Base-by-base conservation (phyloP, 306 rosid species). In the Cyclanthera cordifolia region DNA sequence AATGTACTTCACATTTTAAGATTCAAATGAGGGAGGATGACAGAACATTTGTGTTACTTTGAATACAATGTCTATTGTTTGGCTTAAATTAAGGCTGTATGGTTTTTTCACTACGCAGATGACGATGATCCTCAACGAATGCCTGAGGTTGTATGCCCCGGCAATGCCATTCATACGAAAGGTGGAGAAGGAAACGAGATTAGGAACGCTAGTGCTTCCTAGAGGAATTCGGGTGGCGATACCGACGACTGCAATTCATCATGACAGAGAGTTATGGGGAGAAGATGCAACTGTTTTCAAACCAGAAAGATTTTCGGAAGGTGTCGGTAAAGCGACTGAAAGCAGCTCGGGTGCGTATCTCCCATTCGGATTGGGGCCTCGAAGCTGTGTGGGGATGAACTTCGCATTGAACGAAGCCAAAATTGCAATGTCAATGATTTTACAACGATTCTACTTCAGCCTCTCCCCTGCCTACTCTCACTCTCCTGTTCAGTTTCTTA, bases 231-330 rank as follows among this genome's bases (percentile, higher is more conserved):
- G 30, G 0, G 0, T 80, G 3, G 8, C 15, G 4, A 19, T 81
- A 5, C 77, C 88, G 5, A 68, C 48, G 8, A 0, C 46, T 32
- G 28, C 67, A 52, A 0, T 76, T 30, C 88, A 84, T 52, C 88
- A 78, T 53, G 74, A 78, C 0, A 0, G 0, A 2, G 71, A 63
- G n/a, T 0, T 71, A 0, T 81, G 85, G 85, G 88, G 85, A 2
- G 75, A 76, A 16, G 80, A 78, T 24, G 82, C 75, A 5, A 32
- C 72, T 1, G 73, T 51, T 52, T 84, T 84, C 69, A 79, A 79
- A 39, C 84, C 88, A 10, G 79, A 81, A 9, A 79, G 85, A 46
- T 84, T 81, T 66, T 69, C 73, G 0, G 79, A 79, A 75, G 88
- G 88, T 16, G 4, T 84, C 50, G 25, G 14, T 1, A 81, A 81